Conservation (phyloP, 2,329 filamentous ascomycete species). For the Fusarium clavum region DNA sequence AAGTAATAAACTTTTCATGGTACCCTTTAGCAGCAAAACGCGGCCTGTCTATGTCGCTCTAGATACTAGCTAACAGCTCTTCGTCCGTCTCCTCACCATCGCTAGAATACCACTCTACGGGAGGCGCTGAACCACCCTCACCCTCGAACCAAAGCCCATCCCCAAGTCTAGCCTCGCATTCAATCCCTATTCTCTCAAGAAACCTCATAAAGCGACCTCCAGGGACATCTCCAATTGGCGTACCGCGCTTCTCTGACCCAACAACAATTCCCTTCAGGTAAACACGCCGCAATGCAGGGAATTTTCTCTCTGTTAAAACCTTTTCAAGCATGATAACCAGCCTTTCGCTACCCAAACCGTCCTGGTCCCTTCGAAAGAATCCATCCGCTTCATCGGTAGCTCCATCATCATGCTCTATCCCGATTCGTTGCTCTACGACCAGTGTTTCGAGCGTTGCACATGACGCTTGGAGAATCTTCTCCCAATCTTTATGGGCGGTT, state of each 20-base stretch:
- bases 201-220: not conserved
- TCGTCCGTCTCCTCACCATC: not conserved
- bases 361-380: not conserved
- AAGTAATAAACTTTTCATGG: not conserved
- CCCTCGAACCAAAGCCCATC: not conserved
- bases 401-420: not conserved
- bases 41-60: not conserved
- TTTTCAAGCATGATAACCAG: not conserved
- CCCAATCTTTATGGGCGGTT: too few relatives aligned
- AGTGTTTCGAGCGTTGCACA: too few relatives aligned
- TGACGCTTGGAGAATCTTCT: too few relatives aligned
- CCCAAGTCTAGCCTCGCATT: not conserved
- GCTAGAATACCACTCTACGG: not conserved
- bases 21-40: not conserved
- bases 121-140: rapidly evolving
- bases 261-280: not conserved
- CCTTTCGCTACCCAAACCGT: not conserved
- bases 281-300: not conserved
- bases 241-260: not conserved
- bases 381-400: not conserved
- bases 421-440: not conserved
- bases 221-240: not conserved
- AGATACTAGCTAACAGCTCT: not conserved
- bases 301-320: not conserved
- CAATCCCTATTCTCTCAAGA: not conserved